Conservation (phyloP, 2,329 filamentous ascomycete genomes). For the Chalara sp. region DNA sequence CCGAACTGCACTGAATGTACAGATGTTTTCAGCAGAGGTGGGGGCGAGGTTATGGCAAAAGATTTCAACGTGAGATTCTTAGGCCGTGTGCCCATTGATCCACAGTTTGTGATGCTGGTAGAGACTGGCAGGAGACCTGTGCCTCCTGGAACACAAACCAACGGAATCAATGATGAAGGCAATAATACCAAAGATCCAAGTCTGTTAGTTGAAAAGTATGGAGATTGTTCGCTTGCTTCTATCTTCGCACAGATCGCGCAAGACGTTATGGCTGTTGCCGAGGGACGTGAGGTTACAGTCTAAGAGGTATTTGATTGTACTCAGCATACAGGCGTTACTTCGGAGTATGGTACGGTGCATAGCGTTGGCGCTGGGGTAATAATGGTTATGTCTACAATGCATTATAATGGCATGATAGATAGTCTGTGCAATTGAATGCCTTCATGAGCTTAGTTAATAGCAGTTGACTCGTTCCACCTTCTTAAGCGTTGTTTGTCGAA, state of each 20-base stretch:
- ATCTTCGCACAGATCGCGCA: slow-evolving; percentile 61
- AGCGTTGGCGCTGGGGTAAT: slow-evolving; percentile 3
- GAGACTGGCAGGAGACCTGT: slow-evolving; percentile 62
- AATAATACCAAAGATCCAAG: slow-evolving; percentile 31
- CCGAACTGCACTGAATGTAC: slow-evolving; percentile 77
- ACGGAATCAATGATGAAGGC: slow-evolving; percentile 36
- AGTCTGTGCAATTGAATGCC: too few relatives aligned
- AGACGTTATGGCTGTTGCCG: slow-evolving; percentile 35
- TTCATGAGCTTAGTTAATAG: too few relatives aligned
- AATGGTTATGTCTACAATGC: background rate
- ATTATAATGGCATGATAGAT: too few relatives aligned
- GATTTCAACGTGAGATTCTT: slow-evolving; percentile 82
- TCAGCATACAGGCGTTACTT: background rate
- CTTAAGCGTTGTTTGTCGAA: too few relatives aligned
- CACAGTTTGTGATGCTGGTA: slow-evolving; percentile 80
- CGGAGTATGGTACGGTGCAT: background rate
- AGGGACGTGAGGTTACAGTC: background rate
- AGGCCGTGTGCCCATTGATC: slow-evolving; percentile 85
- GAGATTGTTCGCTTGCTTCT: slow-evolving; percentile 60
- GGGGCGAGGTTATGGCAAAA: slow-evolving; percentile 79
- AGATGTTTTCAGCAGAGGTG: slow-evolving; percentile 87
- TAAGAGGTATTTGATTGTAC: background rate
- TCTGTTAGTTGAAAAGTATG: slow-evolving; percentile 64
- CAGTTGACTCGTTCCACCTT: too few relatives aligned
- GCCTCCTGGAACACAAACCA: slow-evolving; percentile 58